Percentiles rank a stretch among this genome's conserved stretches.
These are phyloP conservation scores for Alternaria atra DNA, from an alignment of 2,329 filamentous ascomycete species.

Conservation along the genomic window DNA sequence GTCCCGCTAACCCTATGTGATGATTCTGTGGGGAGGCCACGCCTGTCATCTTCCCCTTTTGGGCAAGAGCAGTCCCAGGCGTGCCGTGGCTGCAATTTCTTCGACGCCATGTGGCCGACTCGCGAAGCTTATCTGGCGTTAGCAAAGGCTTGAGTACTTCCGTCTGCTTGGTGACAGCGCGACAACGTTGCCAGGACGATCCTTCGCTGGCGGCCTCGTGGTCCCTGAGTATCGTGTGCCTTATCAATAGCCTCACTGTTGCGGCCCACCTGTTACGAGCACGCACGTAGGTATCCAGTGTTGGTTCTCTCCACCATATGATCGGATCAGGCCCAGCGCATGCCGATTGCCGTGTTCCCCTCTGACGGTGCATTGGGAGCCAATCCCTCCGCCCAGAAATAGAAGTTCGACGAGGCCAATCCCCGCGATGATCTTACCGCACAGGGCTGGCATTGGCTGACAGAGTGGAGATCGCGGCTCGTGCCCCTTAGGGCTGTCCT, in stretches of 20 bases:
- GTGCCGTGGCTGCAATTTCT: constrained; percentile 23
- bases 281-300: not conserved
- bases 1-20: constrained; percentile 24
- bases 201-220: not conserved
- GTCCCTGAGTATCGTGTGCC: not conserved
- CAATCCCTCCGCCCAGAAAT: constrained; percentile 39
- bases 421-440: constrained; percentile 36
- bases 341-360: constrained; percentile 20
- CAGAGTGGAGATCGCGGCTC: constrained; percentile 39
- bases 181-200: constrained; percentile 13
- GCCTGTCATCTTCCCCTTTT: constrained; percentile 6
- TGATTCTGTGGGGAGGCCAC: constrained; percentile 8
- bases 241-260: constrained; percentile 2
- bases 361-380: constrained; percentile 10
- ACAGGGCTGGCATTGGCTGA: constrained; percentile 33
- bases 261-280: not conserved
- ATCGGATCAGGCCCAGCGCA: constrained; percentile 10
- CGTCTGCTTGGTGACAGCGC: constrained; percentile 19
- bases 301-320: not conserved
- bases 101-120: constrained; percentile 3
- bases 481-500: constrained; percentile 27
- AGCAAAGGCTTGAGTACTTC: constrained; percentile 26
- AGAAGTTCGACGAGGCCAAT: constrained; percentile 26
- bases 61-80: constrained; percentile 6
- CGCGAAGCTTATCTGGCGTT: constrained; percentile 29